Percentiles rank a stretch among this genome's conserved stretches.
These are phyloP conservation scores for Daldinia grandis DNA, from an alignment of 495 filamentous ascomycete genomes.

Conservation along the genomic window DNA sequence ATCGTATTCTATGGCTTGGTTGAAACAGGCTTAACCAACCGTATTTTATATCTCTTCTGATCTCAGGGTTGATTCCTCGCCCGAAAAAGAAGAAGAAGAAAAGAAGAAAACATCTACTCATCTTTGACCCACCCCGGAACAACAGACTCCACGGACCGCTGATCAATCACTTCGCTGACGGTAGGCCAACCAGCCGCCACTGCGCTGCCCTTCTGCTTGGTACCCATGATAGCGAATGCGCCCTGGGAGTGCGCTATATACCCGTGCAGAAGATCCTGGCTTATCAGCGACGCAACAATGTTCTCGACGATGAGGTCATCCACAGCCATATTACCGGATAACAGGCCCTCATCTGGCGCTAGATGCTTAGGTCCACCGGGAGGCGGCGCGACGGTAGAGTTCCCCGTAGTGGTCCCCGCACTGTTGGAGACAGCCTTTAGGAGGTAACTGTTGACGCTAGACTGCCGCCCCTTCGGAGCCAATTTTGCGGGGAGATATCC, in stretches of 20 bases:
- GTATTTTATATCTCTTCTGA: no score
- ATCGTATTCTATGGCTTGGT: not conserved
- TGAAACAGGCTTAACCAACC: not conserved
- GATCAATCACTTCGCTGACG: slow-evolving; percentile 31
- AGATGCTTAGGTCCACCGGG: slow-evolving; percentile 57
- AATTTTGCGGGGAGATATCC: slow-evolving; percentile 52
- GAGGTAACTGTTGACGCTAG: slow-evolving; percentile 49
- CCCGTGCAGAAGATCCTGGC: slow-evolving; percentile 84
- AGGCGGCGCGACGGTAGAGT: slow-evolving; percentile 53
- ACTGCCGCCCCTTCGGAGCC: slow-evolving; percentile 35
- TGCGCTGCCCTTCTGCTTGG: slow-evolving; percentile 66
- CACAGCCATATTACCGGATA: slow-evolving; percentile 62
- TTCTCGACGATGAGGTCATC: slow-evolving; percentile 77
- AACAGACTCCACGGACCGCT: slow-evolving; percentile 25
- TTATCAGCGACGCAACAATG: slow-evolving; percentile 76
- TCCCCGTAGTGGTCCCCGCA: slow-evolving; percentile 30
- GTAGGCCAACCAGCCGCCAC: slow-evolving; percentile 56
- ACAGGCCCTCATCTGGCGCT: slow-evolving; percentile 56
- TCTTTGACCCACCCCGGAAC: slow-evolving; percentile 33
- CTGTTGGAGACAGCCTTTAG: slow-evolving; percentile 54
- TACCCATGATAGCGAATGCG: slow-evolving; percentile 83
- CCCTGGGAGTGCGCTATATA: slow-evolving; percentile 80
- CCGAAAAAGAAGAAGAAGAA: no score
- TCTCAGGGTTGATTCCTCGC: not conserved
- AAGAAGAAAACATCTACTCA: slow-evolving; percentile 6